These are phyloP conservation scores for Chlorophyllum brunneum DNA, from an alignment of 768 basidiomycete species.

Conservation along the genomic window DNA sequence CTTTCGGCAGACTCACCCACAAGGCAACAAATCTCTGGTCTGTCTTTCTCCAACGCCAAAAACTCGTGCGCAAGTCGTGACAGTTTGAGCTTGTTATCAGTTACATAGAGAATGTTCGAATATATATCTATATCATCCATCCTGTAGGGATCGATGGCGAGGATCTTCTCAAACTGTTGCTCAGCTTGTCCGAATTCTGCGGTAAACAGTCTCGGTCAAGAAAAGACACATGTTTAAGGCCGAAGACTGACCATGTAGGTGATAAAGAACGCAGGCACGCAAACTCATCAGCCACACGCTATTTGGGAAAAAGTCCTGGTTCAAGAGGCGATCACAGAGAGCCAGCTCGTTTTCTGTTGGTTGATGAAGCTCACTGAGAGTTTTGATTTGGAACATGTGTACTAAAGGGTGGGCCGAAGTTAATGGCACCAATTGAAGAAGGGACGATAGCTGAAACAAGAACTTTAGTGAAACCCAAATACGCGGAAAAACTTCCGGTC, in stretches of 20 bases:
- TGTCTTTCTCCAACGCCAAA: constrained; percentile 82
- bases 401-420: constrained; percentile 44
- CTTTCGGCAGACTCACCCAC: constrained; percentile 71
- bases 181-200: constrained; percentile 88
- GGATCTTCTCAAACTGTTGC: constrained; percentile 79
- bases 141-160: constrained; percentile 77
- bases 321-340: constrained; percentile 75
- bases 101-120: constrained; percentile 96
- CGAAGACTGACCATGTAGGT: constrained; percentile 73
- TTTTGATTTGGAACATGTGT: constrained; percentile 81
- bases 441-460: constrained; percentile 38
- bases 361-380: constrained; percentile 84
- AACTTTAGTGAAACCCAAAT: constrained; percentile 15
- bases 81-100: constrained; percentile 82
- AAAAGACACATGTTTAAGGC: constrained; percentile 3
- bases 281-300: constrained; percentile 86
- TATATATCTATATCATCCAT: constrained; percentile 95
- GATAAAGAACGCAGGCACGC: constrained; percentile 83
- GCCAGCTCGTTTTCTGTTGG: constrained; percentile 83
- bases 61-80: constrained; percentile 92
- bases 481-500: not conserved
- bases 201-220: constrained; percentile 10
- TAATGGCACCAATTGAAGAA: constrained; percentile 46
- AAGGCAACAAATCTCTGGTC: constrained; percentile 94
- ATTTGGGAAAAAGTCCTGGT: constrained; percentile 68